Percentiles rank a stretch among this genome's conserved stretches.
Evolutionary conservation across 176 grass and related monocot species (phyloP).

Genomic region (Areca catechu): DNA sequence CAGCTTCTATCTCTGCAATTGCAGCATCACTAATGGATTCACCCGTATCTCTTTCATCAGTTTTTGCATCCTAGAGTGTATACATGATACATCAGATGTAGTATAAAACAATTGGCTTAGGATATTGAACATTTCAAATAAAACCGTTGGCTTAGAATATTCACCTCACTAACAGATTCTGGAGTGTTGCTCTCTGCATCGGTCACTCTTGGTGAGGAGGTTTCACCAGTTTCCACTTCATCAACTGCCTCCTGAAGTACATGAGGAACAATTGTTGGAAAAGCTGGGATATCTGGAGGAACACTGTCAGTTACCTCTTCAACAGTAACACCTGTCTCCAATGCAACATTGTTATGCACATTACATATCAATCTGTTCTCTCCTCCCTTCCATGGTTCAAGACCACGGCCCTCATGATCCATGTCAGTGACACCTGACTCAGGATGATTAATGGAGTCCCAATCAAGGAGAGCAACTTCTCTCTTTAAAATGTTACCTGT

Average conservation of each 20-base stretch:
- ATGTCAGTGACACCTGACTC: constrained; percentile 18
- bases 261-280: constrained; percentile 30
- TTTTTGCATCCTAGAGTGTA: constrained; percentile 42
- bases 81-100: not conserved
- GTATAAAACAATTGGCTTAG: not conserved
- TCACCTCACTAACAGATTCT: constrained; percentile 42
- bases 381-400: constrained; percentile 5
- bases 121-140: no score
- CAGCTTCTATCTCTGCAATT: constrained; percentile 78
- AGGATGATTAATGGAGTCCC: constrained; percentile 6
- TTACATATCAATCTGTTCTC: constrained; percentile 2
- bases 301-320: constrained; percentile 60
- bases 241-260: constrained; percentile 33
- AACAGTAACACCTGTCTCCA: constrained; percentile 27
- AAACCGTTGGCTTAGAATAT: not conserved
- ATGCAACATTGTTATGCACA: constrained; percentile 17
- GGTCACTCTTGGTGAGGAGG: constrained; percentile 22
- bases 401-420: constrained; percentile 1
- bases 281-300: constrained; percentile 28
- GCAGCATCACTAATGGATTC: constrained; percentile 50
- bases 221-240: constrained; percentile 18
- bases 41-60: constrained; percentile 28
- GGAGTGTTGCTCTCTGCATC: constrained; percentile 13
- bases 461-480: constrained; percentile 26
- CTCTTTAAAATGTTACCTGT: constrained; percentile 12